These are phyloP conservation scores for Neurospora hispaniola DNA, from an alignment of 495 filamentous ascomycete species.

Conservation along the genomic window DNA sequence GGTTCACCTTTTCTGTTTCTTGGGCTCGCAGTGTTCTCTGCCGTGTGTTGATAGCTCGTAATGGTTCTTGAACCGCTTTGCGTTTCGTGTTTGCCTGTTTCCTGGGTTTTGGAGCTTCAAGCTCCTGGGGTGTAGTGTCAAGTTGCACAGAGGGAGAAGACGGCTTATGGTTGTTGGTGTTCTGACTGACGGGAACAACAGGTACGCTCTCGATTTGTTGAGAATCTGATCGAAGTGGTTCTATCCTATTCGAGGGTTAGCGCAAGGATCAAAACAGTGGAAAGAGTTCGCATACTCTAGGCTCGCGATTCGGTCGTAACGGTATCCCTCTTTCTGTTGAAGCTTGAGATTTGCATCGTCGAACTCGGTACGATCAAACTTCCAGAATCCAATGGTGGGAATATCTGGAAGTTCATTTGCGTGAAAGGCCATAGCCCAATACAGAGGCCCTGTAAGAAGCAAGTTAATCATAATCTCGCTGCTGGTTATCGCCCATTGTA, in stretches of 20 bases:
- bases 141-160: neutral
- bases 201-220: neutral
- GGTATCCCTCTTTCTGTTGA: constrained; percentile 6
- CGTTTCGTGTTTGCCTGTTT: neutral
- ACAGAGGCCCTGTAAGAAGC: constrained; percentile 1
- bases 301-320: constrained; percentile 1
- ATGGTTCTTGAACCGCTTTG: neutral
- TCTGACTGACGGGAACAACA: neutral
- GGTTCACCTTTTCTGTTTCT: neutral
- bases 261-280: too few species aligned
- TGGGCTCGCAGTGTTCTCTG: neutral
- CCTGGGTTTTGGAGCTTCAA: neutral
- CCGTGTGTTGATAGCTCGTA: neutral
- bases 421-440: constrained; percentile 14
- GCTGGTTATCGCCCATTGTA: neutral
- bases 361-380: constrained; percentile 9
- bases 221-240: neutral
- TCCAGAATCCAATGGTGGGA: constrained; percentile 10
- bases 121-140: neutral
- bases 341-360: constrained; percentile 12
- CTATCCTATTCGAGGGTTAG: neutral
- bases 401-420: constrained; percentile 6
- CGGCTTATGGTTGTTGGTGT: neutral
- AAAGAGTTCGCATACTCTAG: constrained; percentile 2
- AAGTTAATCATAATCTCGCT: neutral